Base-by-base conservation (phyloP, 176 grass and related monocot genomes). In the Phoenix roebelenii region DNA sequence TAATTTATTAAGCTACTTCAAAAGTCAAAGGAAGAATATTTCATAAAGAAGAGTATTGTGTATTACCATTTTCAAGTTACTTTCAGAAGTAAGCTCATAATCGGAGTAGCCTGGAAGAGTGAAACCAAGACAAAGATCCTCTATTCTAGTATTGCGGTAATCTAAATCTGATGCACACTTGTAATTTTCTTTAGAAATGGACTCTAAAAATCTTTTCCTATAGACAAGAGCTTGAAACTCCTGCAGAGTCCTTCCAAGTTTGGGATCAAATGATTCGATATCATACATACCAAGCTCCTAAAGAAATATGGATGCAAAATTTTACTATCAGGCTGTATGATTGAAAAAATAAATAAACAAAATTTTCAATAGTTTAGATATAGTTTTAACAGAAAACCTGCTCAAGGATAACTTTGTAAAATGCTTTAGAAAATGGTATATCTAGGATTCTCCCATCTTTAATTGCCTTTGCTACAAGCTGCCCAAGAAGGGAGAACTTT, bases 241-340 rank as follows among this genome's bases (percentile, higher is more conserved):
- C 18, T 84, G 39, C 55, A 95, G 0, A 56, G 72, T 74, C 70
- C 77, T 84, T 7, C 91, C 83, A 30, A 95, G 65, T 55, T 77
- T 68, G 12, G 72, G 86, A 79, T 90, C 80, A 85, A 95, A 85
- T 18, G 61, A 82, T 55, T 61, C 53, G 52, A 95, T 84, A 63
- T 95, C 91, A 69, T 87, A 95, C 35, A 90, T 79, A 70, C 72
- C 76, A 4, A 95, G 80, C 65, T 95, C 86, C 91, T 95, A 71
- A 57, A 70, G 71, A 26, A 53, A 29, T 16, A 25, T 52, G 4
- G 55, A 60, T 70, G 18, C 58, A 57, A 70, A 77, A 67, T 60
- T 79, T 6, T 18, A 81, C 16, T 74, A 52, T 51, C 30, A 63
- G 72, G 59, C 35, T 68, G 65, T 56, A 54, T 26, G 66, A 29